Percentiles rank a stretch among this genome's conserved stretches.
phyloP scores from a whole-genome alignment of 179 eudicot species.

The Camellia oleifera region DNA sequence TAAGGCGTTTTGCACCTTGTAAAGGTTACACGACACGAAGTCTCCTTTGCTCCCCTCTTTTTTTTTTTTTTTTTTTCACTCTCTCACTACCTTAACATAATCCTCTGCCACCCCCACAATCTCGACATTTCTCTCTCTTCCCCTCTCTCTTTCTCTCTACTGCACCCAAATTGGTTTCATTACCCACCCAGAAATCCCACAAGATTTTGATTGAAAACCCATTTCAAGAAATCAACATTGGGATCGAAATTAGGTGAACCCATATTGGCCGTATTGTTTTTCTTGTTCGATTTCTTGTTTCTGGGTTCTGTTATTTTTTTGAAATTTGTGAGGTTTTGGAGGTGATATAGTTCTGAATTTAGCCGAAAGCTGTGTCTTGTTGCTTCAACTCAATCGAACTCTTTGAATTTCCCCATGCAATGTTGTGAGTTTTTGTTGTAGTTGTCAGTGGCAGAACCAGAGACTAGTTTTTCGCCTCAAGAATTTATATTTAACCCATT shows the following conservation, averaged over 20 bases:
- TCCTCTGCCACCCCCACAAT: conserved; percentile 21
- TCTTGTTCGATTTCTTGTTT: conserved; percentile 1
- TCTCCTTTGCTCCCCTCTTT: conserved; percentile 15
- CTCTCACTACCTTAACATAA: conserved; percentile 6
- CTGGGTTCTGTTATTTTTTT: conserved; percentile 9
- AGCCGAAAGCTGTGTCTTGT: background rate
- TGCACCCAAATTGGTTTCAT: conserved; percentile 4
- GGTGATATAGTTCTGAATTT: background rate
- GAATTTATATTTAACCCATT: background rate
- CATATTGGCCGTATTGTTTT: background rate
- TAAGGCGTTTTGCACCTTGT: conserved; percentile 28
- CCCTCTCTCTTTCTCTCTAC: background rate
- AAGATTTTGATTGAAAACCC: conserved; percentile 4
- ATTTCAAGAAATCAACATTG: conserved; percentile 11
- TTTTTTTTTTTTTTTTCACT: background rate
- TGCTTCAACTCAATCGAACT: background rate
- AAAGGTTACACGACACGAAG: conserved; percentile 67
- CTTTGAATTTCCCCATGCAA: background rate
- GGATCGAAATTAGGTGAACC: conserved; percentile 20
- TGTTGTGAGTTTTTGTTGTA: background rate
- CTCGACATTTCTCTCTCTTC: conserved; percentile 8
- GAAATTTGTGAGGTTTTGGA: background rate
- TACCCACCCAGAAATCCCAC: background rate
- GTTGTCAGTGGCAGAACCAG: conserved; percentile 2
- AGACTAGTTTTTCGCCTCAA: background rate